Base-by-base conservation (phyloP, 2,329 filamentous ascomycete genomes). In the Apiospora saccharicola region DNA sequence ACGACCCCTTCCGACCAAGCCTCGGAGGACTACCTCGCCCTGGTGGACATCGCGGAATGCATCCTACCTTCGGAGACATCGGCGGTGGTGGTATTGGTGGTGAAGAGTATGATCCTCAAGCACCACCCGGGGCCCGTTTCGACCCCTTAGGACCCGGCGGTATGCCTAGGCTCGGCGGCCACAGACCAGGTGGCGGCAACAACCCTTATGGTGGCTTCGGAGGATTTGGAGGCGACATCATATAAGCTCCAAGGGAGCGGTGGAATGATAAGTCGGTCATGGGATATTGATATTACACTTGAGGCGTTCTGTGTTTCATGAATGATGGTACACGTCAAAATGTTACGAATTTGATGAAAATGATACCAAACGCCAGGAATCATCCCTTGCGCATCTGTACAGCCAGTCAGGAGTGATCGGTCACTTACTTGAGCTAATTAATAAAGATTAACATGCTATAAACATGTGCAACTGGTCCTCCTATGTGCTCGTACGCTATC, bases 31-130 rank as follows among this genome's bases (percentile, higher is more conserved):
- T 90, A 6, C 85, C 86, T 30, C 84, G 87, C n/a, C 85, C 86
- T 0, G 89, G 90, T 19, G 89, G 91, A 26, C 88, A 88, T 14
- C 91, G 92, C 16, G 96, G 96, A 0, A 99, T 99, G 96, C 94
- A 98, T 82, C 96, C 96, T 0, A 97, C 95, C 0, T 96, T 98
- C 80, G 94, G 98, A 77, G 95, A 98, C 79, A 82, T 98, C 68
- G 98, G 98, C 79, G 88, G 85, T 13, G 82, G 82, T 1, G 84
- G 80, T 8, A 82, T 86, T 3, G 82, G 83, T 47, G 85, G 80
- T 22, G 82, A 83, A 26, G 57, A 64, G 0, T 92, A 89, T 78
- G 89, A 95, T 79, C 91, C 92, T 1, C 92, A 92, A 79, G 92
- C 90, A 41, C 96, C 96, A 5, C 95, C 94, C 1, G 96, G 96